Evolutionary conservation across 2,329 filamentous ascomycete species (phyloP).

Genomic region (Ophiocordyceps australis): DNA sequence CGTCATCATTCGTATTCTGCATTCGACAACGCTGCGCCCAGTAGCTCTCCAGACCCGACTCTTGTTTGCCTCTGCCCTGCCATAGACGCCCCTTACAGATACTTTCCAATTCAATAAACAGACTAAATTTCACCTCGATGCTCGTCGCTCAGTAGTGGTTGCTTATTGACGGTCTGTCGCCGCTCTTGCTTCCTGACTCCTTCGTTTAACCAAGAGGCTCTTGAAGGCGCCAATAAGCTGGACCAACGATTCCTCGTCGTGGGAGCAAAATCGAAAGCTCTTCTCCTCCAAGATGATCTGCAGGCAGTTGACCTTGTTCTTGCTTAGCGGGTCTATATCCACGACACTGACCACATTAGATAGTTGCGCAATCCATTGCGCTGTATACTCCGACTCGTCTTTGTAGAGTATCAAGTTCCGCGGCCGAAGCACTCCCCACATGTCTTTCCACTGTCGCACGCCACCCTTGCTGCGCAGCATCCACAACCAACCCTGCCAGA

Average conservation of each 20-base stretch:
- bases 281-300: constrained; percentile 92
- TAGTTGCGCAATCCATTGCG: constrained; percentile 65
- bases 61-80: too few species aligned
- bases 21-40: too few species aligned
- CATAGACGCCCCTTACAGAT: too few species aligned
- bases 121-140: too few species aligned
- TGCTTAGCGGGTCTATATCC: constrained; percentile 76
- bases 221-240: constrained; percentile 84
- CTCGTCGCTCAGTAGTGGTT: too few species aligned
- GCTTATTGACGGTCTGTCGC: too few species aligned
- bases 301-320: constrained; percentile 70
- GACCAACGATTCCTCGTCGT: constrained; percentile 65
- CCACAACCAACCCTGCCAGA: constrained; percentile 84
- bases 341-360: constrained; percentile 72
- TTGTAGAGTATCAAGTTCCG: constrained; percentile 84
- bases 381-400: constrained; percentile 77
- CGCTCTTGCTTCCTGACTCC: constrained; percentile 37
- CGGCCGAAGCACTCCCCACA: constrained; percentile 81
- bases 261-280: constrained; percentile 57
- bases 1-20: too few species aligned
- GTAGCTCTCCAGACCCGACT: too few species aligned
- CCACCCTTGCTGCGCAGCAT: constrained; percentile 69
- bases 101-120: too few species aligned
- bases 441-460: constrained; percentile 81
- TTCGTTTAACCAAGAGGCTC: constrained; percentile 57